These are phyloP conservation scores for Paracorniculantispora psalliotae DNA, from an alignment of 2,329 filamentous ascomycete genomes.

Conservation along the genomic window DNA sequence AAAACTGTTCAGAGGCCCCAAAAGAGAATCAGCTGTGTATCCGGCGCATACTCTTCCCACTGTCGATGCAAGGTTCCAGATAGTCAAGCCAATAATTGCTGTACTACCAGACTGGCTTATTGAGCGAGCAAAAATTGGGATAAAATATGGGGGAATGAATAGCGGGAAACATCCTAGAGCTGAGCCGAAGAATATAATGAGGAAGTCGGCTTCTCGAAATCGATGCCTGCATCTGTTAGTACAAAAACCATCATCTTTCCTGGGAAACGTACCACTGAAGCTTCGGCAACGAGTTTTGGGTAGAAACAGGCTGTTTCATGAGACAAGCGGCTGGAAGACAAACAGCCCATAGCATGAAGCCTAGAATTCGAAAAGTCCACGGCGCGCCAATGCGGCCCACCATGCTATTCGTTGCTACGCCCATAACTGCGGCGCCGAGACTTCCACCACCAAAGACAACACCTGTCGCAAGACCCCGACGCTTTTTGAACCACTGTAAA, in stretches of 20 bases:
- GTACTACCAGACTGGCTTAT: conserved; percentile 20
- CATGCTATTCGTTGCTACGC: conserved; percentile 20
- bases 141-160: conserved; percentile 26
- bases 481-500: conserved; percentile 22
- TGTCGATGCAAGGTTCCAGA: conserved; percentile 25
- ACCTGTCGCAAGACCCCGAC: conserved; percentile 24
- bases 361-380: conserved; percentile 25
- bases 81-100: conserved; percentile 20
- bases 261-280: conserved; percentile 21
- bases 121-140: conserved; percentile 23
- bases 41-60: conserved; percentile 23
- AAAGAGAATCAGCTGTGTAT: conserved; percentile 21
- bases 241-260: accelerated
- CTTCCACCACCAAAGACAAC: conserved; percentile 25
- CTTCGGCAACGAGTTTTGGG: conserved; percentile 14
- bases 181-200: conserved; percentile 21
- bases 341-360: conserved; percentile 23
- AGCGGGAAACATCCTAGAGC: conserved; percentile 23
- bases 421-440: conserved; percentile 24
- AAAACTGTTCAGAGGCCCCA: conserved; percentile 25
- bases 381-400: conserved; percentile 20
- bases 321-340: conserved; percentile 24
- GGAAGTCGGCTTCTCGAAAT: conserved; percentile 21
- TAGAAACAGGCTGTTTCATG: conserved; percentile 16
- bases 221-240: conserved; percentile 19